Evolutionary conservation across 2,329 filamentous ascomycete genomes (phyloP), one percentile per base, ranked within the genome.

Genomic region (Cercospora zeae-maydis): DNA sequence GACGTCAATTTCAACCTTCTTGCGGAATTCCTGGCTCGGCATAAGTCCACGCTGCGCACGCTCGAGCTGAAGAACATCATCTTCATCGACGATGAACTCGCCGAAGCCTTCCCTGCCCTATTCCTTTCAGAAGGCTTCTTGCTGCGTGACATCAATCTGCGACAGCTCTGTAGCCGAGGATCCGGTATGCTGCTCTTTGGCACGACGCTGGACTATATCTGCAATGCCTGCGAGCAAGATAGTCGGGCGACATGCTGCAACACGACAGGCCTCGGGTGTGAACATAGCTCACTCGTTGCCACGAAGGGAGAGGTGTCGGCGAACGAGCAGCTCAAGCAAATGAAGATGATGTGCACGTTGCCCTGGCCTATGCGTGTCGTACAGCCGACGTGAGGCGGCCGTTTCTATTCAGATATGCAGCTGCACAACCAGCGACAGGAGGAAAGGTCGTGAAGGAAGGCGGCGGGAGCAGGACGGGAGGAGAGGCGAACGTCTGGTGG

Each of bases 121-220:
- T 59, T 63, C 54, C 11, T 58, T 4, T 37, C 42, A 2, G 34
- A 21, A n/a, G 45, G 49, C n/a, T 42, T 66, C 16, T 37, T 21
- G 2, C 37, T 66, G 4, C 34, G 51, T 4, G 13, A 56, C 14
- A 53, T 66, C 58, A 59, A 61, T n/a, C 14, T 66, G 2, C 61
- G 61, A 19, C 63, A 66, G 53, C 54, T 66, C n/a, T 31, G 21
- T 27, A 51, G 39, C 16, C 33, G 14, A 24, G 51, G 33, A 16
- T n/a, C 21, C 2, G 58, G 61, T n/a, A 51, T 66, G 45, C 47
- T 66, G 33, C 31, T 63, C 8, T 60, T 66, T 33, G 61, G 57
- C 19, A 34, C n/a, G 7, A 45, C 33, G 16, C 19, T 39, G 21
- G 52, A 45, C 30, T 54, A 27, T 27, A 37, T 56, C 45, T 63